Conservation (phyloP, 164 flowering plant species). For the Sextonia rubra region DNA sequence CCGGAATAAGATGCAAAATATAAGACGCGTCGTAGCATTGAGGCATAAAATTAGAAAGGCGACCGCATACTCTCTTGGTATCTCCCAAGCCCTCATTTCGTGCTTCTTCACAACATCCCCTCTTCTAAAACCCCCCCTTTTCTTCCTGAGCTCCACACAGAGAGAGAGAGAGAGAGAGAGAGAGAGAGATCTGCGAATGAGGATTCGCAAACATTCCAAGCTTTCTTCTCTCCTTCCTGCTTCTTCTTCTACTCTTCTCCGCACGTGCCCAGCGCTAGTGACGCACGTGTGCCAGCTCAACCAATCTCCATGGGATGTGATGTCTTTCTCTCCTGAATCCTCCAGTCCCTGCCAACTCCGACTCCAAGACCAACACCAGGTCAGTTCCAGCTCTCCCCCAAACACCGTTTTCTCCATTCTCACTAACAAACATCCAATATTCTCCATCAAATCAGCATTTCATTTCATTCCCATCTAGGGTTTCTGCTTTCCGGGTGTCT, state of each 20-base stretch:
- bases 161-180: neutral
- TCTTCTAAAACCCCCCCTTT: too few species aligned
- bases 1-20: too few species aligned
- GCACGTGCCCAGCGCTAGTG: conserved; percentile 8
- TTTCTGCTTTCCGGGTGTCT: conserved; percentile 9
- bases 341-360: neutral
- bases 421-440: neutral
- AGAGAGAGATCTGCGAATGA: conserved; percentile 6
- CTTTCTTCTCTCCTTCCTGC: neutral
- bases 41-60: too few species aligned
- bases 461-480: conserved; percentile 11
- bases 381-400: too few species aligned
- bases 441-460: neutral
- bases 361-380: too few species aligned
- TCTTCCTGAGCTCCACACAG: too few species aligned
- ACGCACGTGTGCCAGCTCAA: conserved; percentile 44
- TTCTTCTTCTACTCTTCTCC: neutral
- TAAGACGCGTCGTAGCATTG: too few species aligned
- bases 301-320: conserved; percentile 63
- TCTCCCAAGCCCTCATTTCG: too few species aligned
- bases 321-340: conserved; percentile 17
- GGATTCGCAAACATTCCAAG: conserved; percentile 22
- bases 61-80: too few species aligned
- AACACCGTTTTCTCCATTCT: neutral
- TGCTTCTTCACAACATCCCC: too few species aligned